Evolutionary conservation across 345 rosid genomes (phyloP), one percentile per base, ranked within the genome.

Genomic region (Corchorus olitorius): DNA sequence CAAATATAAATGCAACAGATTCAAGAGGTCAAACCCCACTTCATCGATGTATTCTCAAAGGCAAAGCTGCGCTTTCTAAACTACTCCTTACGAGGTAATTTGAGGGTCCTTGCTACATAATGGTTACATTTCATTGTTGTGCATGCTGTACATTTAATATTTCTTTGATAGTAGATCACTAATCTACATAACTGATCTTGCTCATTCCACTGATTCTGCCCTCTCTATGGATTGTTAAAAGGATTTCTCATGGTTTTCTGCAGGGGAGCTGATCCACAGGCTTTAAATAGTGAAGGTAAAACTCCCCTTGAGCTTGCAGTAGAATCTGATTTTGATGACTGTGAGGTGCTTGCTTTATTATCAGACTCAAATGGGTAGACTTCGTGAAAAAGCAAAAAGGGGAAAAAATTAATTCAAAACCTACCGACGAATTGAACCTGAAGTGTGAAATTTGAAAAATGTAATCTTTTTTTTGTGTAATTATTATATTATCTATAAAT

Each of bases 241-340:
- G 22, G 65, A 67, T 69, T 19, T 48, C 46, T 54, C 6, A 39
- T 66, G 62, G 39, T 65, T 66, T 66, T 70, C 75, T 79, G 77
- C 95, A 96, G 99, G 89, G 99, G 98, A 74, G 97, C 99, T 20
- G 88, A 96, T 83, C 89, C 87, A 14, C 86, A 84, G 49, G 92
- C 90, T 8, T 71, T 88, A 15, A 88, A 80, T 64, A 79, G 83
- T 8, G 94, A 91, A 73, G 97, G 94, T 50, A 92, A 93, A 82
- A 83, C 82, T 4, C 81, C 91, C 49, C 85, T 86, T n/a, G 88
- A 92, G 60, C 82, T 92, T 19, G 96, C 92, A 20, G 73, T 80
- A 54, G 91, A 88, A 71, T 87, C 89, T 0, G 87, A 87, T 41
- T 88, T 92, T 70, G 79, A 74, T 3, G 93, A 95, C 68, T 22